Conservation (phyloP, 2,329 filamentous ascomycete species). For the Phaeomoniella chlamydospora region DNA sequence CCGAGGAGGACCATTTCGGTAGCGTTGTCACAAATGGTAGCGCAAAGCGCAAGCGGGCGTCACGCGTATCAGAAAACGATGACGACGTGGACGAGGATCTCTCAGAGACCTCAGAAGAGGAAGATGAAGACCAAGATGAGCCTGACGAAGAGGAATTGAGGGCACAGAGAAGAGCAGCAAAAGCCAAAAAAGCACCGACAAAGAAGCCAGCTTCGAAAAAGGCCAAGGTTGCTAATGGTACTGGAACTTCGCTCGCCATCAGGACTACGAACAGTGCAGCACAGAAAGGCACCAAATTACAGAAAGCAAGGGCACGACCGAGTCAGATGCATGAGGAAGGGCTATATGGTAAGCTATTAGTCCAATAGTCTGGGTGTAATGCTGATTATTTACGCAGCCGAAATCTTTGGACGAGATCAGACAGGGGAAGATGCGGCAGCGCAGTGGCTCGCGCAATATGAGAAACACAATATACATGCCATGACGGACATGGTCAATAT, state of each 20-base stretch:
- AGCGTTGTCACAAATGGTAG: conserved; percentile 13
- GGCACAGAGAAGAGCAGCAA: conserved; percentile 23
- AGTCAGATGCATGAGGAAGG: conserved; percentile 39
- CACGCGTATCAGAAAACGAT: conserved; percentile 14
- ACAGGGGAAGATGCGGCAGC: conserved; percentile 41
- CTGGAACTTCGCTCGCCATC: conserved; percentile 36
- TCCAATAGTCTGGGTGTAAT: background rate
- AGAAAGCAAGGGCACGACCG: conserved; percentile 36
- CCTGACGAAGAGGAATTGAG: conserved; percentile 35
- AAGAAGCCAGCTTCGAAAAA: conserved; percentile 36
- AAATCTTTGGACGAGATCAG: conserved; percentile 43
- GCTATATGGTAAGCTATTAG: conserved; percentile 35
- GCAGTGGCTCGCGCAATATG: conserved; percentile 42
- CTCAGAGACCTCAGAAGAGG: conserved; percentile 14
- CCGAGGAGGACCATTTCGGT: conserved; percentile 18
- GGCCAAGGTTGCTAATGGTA: conserved; percentile 36
- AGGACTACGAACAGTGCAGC: conserved; percentile 32
- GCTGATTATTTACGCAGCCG: conserved; percentile 28
- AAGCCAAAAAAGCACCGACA: conserved; percentile 17
- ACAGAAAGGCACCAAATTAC: conserved; percentile 26
- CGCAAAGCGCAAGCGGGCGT: conserved; percentile 36
- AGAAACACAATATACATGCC: conserved; percentile 37
- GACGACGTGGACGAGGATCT: conserved; percentile 16
- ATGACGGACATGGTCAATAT: conserved; percentile 48
- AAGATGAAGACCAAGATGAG: conserved; percentile 14